Conservation (phyloP, 2,329 filamentous ascomycete species). For the Furcasterigmium furcatum region DNA sequence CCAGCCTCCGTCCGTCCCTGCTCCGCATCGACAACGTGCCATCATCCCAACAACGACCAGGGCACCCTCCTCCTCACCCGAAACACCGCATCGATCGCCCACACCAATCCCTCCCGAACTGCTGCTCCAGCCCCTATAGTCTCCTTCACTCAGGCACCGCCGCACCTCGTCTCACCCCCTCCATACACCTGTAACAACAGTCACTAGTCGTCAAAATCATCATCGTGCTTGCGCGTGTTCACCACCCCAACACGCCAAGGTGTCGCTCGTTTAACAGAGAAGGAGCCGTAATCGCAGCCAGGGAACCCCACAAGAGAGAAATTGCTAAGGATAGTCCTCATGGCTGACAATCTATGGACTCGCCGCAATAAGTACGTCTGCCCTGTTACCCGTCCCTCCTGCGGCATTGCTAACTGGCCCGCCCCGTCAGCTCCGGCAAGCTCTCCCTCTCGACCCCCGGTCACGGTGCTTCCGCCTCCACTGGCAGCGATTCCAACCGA, state of each 20-base stretch:
- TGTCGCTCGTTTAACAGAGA: slow-evolving; percentile 3
- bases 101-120: too few species aligned
- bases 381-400: background rate
- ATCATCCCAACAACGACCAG: too few species aligned
- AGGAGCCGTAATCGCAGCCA: slow-evolving; percentile 5
- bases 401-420: background rate
- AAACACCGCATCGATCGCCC: too few species aligned
- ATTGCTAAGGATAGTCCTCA: slow-evolving; percentile 34
- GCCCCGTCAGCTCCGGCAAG: slow-evolving; percentile 68
- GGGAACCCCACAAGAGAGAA: slow-evolving; percentile 7
- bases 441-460: slow-evolving; percentile 81
- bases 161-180: too few species aligned
- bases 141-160: too few species aligned
- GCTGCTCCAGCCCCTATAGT: too few species aligned
- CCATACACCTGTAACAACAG: too few species aligned
- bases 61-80: too few species aligned
- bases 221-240: background rate
- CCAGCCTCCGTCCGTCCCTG: too few species aligned
- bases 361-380: slow-evolving; percentile 74
- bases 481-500: slow-evolving; percentile 57
- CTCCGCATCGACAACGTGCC: too few species aligned
- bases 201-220: background rate
- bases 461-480: slow-evolving; percentile 47
- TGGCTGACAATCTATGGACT: slow-evolving; percentile 71
- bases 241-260: slow-evolving; percentile 1